Percentiles rank a stretch among this genome's conserved stretches.
phyloP scores from a whole-genome alignment of 179 eudicot genomes.

The Corrigiola litoralis region DNA sequence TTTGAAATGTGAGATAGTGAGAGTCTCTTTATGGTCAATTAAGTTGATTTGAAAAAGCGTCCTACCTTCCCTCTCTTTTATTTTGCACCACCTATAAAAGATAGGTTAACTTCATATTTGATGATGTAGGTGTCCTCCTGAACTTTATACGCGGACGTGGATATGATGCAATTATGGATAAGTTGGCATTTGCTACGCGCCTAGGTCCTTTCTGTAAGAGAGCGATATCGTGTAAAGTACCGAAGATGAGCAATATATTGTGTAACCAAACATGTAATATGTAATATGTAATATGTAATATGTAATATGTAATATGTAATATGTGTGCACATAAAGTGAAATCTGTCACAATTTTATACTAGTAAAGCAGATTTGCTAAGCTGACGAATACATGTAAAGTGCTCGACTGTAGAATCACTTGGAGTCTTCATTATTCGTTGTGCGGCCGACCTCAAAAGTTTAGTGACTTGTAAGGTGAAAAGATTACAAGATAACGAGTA shows the following conservation, averaged over 20 bases:
- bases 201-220: neutral
- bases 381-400: neutral
- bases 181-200: neutral
- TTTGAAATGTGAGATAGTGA: neutral
- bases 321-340: neutral
- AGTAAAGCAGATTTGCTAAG: neutral
- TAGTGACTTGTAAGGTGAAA: neutral
- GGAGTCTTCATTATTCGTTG: neutral
- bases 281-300: neutral
- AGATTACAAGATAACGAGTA: neutral
- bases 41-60: neutral
- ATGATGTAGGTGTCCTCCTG: neutral
- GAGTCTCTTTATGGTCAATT: neutral
- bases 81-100: neutral
- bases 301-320: neutral
- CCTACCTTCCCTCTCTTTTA: neutral
- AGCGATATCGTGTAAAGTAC: slow-evolving; percentile 20
- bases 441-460: neutral
- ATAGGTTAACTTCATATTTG: slow-evolving; percentile 1
- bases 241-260: neutral
- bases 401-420: neutral
- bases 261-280: neutral
- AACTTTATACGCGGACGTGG: slow-evolving; percentile 14
- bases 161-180: neutral
- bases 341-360: too few species aligned